Evolutionary conservation across 768 basidiomycete genomes (phyloP).

Genomic region (Auriscalpium microsporum): DNA sequence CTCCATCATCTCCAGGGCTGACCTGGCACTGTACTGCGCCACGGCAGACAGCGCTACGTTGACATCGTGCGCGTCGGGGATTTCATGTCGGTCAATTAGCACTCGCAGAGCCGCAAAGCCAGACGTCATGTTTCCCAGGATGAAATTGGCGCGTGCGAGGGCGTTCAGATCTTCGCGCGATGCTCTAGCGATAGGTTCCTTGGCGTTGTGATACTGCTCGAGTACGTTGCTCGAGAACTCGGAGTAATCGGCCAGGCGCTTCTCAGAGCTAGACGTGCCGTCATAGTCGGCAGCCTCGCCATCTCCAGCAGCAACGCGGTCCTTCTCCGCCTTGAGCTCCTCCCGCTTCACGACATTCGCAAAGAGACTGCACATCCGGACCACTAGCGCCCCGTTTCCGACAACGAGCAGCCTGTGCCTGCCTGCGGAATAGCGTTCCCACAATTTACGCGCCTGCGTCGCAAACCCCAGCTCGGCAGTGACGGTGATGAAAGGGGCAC

Average conservation of each 20-base stretch:
- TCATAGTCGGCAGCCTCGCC: background rate
- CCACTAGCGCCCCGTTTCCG: conserved; percentile 35
- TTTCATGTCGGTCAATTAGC: conserved; percentile 38
- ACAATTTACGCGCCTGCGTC: conserved; percentile 41
- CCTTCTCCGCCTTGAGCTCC: background rate
- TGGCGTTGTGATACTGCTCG: conserved; percentile 31
- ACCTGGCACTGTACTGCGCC: conserved; percentile 38
- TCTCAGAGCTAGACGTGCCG: conserved; percentile 6
- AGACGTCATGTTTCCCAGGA: conserved; percentile 38
- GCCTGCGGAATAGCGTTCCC: conserved; percentile 45
- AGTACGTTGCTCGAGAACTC: conserved; percentile 41
- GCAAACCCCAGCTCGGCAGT: conserved; percentile 41
- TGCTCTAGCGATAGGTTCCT: conserved; percentile 40
- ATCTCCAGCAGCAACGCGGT: background rate
- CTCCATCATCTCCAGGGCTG: conserved; percentile 39
- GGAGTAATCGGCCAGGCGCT: conserved; percentile 18
- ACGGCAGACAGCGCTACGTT: conserved; percentile 54
- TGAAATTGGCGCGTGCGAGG: conserved; percentile 53
- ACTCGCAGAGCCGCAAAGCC: conserved; percentile 41
- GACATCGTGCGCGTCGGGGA: conserved; percentile 56
- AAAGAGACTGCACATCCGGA: conserved; percentile 47
- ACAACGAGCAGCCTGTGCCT: conserved; percentile 32
- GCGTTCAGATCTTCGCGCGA: conserved; percentile 47
- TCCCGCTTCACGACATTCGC: background rate
- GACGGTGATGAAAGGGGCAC: conserved; percentile 41